Conservation (phyloP, 768 basidiomycete genomes). For the Pluteus cervinus region DNA sequence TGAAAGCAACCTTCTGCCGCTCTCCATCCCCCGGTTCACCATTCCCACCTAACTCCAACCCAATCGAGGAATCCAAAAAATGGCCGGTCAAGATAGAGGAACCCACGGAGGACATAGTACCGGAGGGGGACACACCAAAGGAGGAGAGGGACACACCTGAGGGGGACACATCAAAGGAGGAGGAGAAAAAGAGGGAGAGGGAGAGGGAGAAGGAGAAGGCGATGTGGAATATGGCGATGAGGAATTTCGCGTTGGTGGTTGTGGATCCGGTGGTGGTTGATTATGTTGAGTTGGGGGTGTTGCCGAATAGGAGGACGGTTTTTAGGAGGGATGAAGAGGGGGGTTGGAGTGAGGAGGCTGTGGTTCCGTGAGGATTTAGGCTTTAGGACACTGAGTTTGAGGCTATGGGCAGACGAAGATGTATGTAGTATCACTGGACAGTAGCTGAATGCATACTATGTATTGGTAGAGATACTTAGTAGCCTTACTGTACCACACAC, state of each 20-base stretch:
- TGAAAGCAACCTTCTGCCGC: conserved; percentile 71
- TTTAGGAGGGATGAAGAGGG: conserved; percentile 40
- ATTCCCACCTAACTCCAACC: no score
- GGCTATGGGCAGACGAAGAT: no score
- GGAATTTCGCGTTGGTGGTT: conserved; percentile 66
- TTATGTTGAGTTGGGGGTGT: conserved; percentile 50
- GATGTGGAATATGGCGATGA: conserved; percentile 47
- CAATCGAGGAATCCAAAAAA: conserved; percentile 49
- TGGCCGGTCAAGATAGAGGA: conserved; percentile 58
- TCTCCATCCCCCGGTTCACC: conserved; percentile 57
- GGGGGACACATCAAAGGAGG: conserved; percentile 21
- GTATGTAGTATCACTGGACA: no score
- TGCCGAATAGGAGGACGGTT: conserved; percentile 52
- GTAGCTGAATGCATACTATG: no score
- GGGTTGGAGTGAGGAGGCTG: conserved; percentile 51
- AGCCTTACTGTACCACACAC: no score
- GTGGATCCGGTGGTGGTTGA: conserved; percentile 71
- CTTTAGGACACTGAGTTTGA: no score
- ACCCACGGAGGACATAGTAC: no score
- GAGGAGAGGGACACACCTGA: conserved; percentile 2
- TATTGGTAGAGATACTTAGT: no score
- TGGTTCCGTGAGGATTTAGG: conserved; percentile 58
- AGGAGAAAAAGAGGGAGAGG: no score
- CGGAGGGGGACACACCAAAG: conserved; percentile 16
- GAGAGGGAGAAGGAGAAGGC: conserved; percentile 33